Base-by-base conservation (phyloP, 2,329 filamentous ascomycete species). In the Arachnomyces sp. region DNA sequence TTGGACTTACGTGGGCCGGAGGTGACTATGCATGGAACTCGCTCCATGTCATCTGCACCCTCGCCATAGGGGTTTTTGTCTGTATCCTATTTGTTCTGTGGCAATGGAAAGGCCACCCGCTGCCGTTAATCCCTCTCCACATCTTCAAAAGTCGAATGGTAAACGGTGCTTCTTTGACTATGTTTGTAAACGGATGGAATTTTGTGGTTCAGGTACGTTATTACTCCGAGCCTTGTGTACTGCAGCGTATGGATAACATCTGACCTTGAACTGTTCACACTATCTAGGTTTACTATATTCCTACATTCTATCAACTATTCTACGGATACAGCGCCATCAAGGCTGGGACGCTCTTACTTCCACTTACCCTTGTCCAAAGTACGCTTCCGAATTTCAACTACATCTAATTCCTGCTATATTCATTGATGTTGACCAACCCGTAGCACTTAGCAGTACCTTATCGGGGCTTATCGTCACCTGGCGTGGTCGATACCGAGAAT, bases 271-370 rank as follows among this genome's bases (percentile, higher is more conserved):
- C 21, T 25, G 9, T 5, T 25, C 5, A 25, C 9, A 9, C 21
- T 25, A 9, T 9, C 21, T 9, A 25, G 21, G 54, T 80, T 2
- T 82, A 80, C 54, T 81, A 75, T 48, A 62, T 82, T 2, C 77
- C 78, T 0, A 65, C 79, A 0, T 82, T 78, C 52, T 75, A 75
- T 33, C 77, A 81, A 52, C 74, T 78, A 39, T 73, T 72, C 1
- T 66, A 69, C 15, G 56, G 59, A 13, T 62, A 63, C 35, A 63
- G 59, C 2, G 62, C 68, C 0, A 47, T 71, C 1, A 61, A 60
- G 13, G 73, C 76, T 0, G 77, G 74, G 0, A 62, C 65, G 2
- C 61, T 77, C 35, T 61, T 71, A 3, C 59, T 77, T 8, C 68
- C 74, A 0, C 61, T 79, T 25, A 68, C 74, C 2, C 53, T 66